These are phyloP conservation scores for Aspergillus luchuensis DNA, from an alignment of 2,329 filamentous ascomycete genomes.

Conservation along the genomic window DNA sequence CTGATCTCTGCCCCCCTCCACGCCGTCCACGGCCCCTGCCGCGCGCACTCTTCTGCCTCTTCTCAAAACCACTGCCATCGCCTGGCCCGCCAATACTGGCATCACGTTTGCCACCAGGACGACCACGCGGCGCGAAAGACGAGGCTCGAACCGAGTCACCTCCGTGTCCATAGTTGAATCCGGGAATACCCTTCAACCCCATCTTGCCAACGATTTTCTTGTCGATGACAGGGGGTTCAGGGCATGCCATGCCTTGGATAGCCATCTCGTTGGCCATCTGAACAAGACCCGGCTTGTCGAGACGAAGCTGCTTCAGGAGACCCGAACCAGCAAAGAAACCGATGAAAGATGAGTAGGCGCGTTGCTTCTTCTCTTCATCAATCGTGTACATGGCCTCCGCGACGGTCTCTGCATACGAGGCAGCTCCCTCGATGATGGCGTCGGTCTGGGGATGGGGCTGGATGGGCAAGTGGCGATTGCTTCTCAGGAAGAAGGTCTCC, in stretches of 20 bases:
- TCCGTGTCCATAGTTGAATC: conserved; percentile 34
- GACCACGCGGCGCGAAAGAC: conserved; percentile 16
- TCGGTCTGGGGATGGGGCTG: conserved; percentile 48
- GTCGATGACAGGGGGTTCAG: conserved; percentile 41
- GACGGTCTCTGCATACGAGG: conserved; percentile 35
- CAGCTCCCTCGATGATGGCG: conserved; percentile 41
- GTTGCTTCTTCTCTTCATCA: conserved; percentile 37
- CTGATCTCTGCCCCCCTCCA: too few species aligned
- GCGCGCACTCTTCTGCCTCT: too few species aligned
- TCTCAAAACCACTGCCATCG: too few species aligned
- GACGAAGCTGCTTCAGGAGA: conserved; percentile 33
- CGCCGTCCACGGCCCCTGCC: too few species aligned
- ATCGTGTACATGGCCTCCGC: conserved; percentile 30
- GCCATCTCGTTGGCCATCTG: conserved; percentile 42
- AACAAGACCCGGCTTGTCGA: conserved; percentile 39
- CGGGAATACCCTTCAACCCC: conserved; percentile 43
- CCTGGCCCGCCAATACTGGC: neutral
- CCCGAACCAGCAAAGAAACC: conserved; percentile 40
- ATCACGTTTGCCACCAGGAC: conserved; percentile 26
- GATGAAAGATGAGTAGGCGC: conserved; percentile 41
- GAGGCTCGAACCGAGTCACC: conserved; percentile 11
- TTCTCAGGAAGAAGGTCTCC: conserved; percentile 55
- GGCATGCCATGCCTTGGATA: conserved; percentile 40
- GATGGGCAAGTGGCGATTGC: conserved; percentile 54
- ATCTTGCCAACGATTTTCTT: conserved; percentile 43